Evolutionary conservation across 805 yeast species (phyloP).

Genomic region (Huiozyma sinensis): DNA sequence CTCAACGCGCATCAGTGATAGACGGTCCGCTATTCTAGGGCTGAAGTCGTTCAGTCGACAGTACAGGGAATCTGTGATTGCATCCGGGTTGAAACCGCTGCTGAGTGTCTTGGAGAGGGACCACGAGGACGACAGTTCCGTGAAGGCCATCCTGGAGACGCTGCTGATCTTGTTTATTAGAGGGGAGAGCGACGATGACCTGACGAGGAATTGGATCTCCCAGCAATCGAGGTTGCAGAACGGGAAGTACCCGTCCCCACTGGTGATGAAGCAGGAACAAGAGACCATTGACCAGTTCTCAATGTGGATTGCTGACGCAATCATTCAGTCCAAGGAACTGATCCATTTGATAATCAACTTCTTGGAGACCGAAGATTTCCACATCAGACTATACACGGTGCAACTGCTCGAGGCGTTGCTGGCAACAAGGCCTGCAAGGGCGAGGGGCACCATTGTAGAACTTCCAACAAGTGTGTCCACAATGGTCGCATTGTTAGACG

Average conservation of each 20-base stretch:
- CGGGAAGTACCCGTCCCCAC: conserved; percentile 72
- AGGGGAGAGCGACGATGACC: conserved; percentile 50
- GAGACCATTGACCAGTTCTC: conserved; percentile 69
- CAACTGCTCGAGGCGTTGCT: conserved; percentile 79
- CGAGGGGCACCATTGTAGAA: conserved; percentile 62
- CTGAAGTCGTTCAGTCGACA: conserved; percentile 81
- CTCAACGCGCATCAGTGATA: conserved; percentile 70
- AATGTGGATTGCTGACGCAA: conserved; percentile 89
- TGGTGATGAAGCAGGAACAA: conserved; percentile 41
- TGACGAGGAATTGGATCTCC: conserved; percentile 61
- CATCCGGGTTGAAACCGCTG: conserved; percentile 70
- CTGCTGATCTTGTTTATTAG: conserved; percentile 69
- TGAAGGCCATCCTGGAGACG: conserved; percentile 78
- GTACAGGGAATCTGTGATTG: conserved; percentile 82
- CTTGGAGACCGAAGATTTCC: conserved; percentile 56
- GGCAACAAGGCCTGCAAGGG: conserved; percentile 59
- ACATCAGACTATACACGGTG: conserved; percentile 65
- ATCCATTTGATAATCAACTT: conserved; percentile 37
- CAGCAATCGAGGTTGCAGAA: conserved; percentile 63
- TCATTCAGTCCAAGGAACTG: conserved; percentile 46
- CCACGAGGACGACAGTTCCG: conserved; percentile 54
- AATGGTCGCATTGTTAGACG: conserved; percentile 52
- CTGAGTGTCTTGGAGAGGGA: conserved; percentile 58
- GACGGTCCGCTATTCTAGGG: conserved; percentile 85
- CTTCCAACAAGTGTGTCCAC: conserved; percentile 75